Percentiles rank a stretch among this genome's conserved stretches.
phyloP scores from a whole-genome alignment of 257 asterid species.

The Echites panduratus region DNA sequence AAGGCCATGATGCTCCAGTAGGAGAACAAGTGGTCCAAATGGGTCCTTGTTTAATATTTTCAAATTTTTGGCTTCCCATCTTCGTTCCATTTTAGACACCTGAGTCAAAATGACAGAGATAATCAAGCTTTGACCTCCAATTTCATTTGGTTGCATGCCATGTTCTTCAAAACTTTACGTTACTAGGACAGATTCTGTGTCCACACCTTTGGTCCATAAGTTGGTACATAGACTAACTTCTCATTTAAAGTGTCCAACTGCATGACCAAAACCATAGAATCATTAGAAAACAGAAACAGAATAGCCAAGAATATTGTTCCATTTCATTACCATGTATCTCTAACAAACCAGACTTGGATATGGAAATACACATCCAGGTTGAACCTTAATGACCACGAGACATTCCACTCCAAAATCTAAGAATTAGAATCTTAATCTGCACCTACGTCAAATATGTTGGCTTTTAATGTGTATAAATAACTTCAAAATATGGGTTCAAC shows the following conservation, averaged over 20 bases:
- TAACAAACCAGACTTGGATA: background rate
- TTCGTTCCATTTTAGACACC: conserved; percentile 33
- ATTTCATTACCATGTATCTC: background rate
- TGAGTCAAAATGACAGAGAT: conserved; percentile 19
- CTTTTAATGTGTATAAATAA: background rate
- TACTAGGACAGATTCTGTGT: conserved; percentile 33
- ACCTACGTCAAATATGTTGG: background rate
- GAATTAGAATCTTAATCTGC: background rate
- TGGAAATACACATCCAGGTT: background rate
- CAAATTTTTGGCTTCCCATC: conserved; percentile 22
- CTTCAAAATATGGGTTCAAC: background rate
- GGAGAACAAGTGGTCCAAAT: conserved; percentile 55
- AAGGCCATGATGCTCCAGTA: conserved; percentile 56
- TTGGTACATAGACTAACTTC: conserved; percentile 43
- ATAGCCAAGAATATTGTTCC: background rate
- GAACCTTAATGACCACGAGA: background rate
- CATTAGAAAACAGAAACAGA: conserved; percentile 15
- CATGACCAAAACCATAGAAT: conserved; percentile 21
- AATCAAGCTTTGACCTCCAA: conserved; percentile 10
- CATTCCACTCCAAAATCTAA: background rate
- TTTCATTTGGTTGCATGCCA: background rate
- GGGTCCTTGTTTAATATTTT: conserved; percentile 45
- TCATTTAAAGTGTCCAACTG: conserved; percentile 91
- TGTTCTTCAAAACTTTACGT: conserved; percentile 9
- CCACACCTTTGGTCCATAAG: conserved; percentile 22